Evolutionary conservation across 768 basidiomycete genomes (phyloP), one percentile per base, ranked within the genome.

Genomic region (Leccinum truebloodii): DNA sequence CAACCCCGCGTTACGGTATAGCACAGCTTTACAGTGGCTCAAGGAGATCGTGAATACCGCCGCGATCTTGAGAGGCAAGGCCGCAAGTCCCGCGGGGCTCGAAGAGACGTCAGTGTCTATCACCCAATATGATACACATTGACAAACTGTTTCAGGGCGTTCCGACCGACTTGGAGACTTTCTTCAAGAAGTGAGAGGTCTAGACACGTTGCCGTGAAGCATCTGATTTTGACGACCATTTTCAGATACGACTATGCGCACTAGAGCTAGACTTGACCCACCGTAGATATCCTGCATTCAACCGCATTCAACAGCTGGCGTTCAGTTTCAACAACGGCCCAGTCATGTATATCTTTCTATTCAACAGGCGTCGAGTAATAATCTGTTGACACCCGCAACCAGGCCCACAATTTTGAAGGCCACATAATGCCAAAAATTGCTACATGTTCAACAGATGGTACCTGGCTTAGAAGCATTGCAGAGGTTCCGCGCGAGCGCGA

Each of bases 11-110:
- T 74, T 99, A 26, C 26, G 26, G 35, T 89, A 97, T 71, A 73
- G 76, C 12, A 77, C 92, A 20, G 95, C 95, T 3, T 75, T 98
- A 37, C 80, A 84, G 52, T 99, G 97, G 97, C 79, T 98, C 46
- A 85, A 81, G 64, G 88, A 91, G 97, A 99, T 67, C 81, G 92
- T 49, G 83, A 87, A 50, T 72, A 83, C 56, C 81, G 90, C 22
- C 80, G 78, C 16, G 77, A 80, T 67, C 77, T 88, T 34, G 86
- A 91, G 75, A 77, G 75, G 57, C 67, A 78, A 34, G 85, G 86
- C 26, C 73, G 81, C 71, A 88, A 86, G 76, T 74, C 75, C 49
- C 73, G 85, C 30, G 92, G 93, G 34, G 84, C 88, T 44, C 80
- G 83, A 54, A 78, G 71, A 65, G 76, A 85, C 68, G 88, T 86